Percentiles rank a stretch among this genome's conserved stretches.
Conservation (phyloP, 2,329 filamentous ascomycete genomes). For the Aureobasidium vineae region DNA sequence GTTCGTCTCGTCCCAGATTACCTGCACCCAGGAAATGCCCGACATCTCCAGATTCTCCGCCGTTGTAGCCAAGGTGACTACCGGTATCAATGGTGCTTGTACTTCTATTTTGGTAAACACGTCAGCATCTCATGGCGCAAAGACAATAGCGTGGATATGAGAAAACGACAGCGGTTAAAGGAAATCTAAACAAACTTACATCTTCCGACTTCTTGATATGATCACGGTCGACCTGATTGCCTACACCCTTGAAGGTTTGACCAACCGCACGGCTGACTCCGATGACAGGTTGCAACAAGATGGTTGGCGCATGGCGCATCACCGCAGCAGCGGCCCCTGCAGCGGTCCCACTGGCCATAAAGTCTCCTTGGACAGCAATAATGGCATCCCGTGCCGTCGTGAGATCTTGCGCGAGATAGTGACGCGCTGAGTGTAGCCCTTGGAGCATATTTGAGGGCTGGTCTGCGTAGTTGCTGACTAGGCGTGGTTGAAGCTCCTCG, state of each 20-base stretch:
- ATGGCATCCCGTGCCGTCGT: slow-evolving; percentile 84
- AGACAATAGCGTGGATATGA: neutral
- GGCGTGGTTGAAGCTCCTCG: slow-evolving; percentile 69
- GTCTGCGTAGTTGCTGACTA: slow-evolving; percentile 88
- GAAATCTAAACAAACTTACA: slow-evolving; percentile 58
- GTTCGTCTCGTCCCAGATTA: neutral
- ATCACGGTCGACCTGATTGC: slow-evolving; percentile 82
- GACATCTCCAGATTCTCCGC: neutral
- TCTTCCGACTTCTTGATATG: slow-evolving; percentile 82
- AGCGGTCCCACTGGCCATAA: slow-evolving; percentile 81
- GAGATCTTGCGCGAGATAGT: slow-evolving; percentile 82
- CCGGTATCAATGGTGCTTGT: neutral
- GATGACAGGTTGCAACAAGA: slow-evolving; percentile 86
- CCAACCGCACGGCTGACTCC: slow-evolving; percentile 86
- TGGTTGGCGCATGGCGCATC: slow-evolving; percentile 79
- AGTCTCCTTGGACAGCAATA: slow-evolving; percentile 87
- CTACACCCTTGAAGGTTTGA: slow-evolving; percentile 86
- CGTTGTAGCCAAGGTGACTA: neutral
- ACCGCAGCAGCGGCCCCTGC: slow-evolving; percentile 77
- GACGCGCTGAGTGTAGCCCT: slow-evolving; percentile 78
- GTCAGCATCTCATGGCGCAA: neutral
- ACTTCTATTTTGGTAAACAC: slow-evolving; percentile 1
- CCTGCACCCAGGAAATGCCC: neutral
- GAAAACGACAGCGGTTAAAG: neutral
- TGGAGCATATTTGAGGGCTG: slow-evolving; percentile 88